These are phyloP conservation scores for Phylloporus sp. DNA, from an alignment of 1,284 basidiomycete genomes.

Conservation along the genomic window DNA sequence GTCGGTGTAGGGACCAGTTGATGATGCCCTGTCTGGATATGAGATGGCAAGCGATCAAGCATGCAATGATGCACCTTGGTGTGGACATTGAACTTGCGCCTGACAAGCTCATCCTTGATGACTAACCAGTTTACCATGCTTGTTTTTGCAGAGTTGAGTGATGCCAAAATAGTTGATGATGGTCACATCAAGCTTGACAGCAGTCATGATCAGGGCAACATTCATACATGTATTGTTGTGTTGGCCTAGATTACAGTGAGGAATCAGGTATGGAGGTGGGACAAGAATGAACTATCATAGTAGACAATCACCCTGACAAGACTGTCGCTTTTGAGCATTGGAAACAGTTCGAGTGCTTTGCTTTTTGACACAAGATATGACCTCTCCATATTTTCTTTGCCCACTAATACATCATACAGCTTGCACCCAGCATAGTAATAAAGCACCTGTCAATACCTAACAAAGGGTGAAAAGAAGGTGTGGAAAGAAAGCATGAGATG, in stretches of 20 bases:
- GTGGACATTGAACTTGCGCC: slow-evolving; percentile 83
- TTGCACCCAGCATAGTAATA: slow-evolving; percentile 98
- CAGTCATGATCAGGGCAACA: slow-evolving; percentile 91
- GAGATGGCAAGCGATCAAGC: neutral
- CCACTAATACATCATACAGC: slow-evolving; percentile 95
- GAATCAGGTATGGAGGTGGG: neutral
- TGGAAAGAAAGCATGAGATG: slow-evolving; percentile 45
- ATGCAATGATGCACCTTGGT: slow-evolving; percentile 66
- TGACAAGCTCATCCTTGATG: slow-evolving; percentile 85
- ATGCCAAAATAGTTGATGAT: slow-evolving; percentile 94
- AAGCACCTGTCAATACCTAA: slow-evolving; percentile 94
- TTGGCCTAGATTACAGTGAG: slow-evolving; percentile 66
- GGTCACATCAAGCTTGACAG: slow-evolving; percentile 90
- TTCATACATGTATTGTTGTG: slow-evolving; percentile 99
- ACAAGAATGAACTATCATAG: slow-evolving; percentile 79
- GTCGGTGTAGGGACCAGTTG: slow-evolving; percentile 94
- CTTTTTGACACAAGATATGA: slow-evolving; percentile 95
- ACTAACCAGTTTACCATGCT: slow-evolving; percentile 71
- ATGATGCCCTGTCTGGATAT: slow-evolving; percentile 74
- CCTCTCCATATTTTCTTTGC: slow-evolving; percentile 95
- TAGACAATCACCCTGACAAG: slow-evolving; percentile 96
- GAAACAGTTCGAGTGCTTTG: slow-evolving; percentile 93
- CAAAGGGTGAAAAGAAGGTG: slow-evolving; percentile 12
- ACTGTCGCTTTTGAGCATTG: slow-evolving; percentile 94
- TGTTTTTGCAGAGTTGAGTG: slow-evolving; percentile 77